Base-by-base conservation (phyloP, 116 monocot genomes). In the Iris pallida region DNA sequence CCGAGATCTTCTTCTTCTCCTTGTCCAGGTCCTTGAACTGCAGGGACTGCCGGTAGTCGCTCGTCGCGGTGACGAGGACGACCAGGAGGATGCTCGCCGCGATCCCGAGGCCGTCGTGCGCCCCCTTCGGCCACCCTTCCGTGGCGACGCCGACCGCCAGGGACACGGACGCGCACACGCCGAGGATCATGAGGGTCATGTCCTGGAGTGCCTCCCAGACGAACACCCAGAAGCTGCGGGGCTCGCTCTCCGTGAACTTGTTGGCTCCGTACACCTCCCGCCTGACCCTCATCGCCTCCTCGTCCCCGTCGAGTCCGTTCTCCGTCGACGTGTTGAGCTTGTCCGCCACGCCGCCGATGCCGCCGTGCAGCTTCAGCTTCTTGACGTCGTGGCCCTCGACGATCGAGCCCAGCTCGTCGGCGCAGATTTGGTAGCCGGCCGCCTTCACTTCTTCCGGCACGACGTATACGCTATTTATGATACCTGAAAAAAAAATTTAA, bases 21-120 rank as follows among this genome's bases (percentile, higher is more conserved):
- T 82, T 77, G 59, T 89, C 85, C 75, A 89, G 68, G 60, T 85
- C 82, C 66, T 80, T 84, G 75, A 89, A 89, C 66, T 89, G 88
- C 47, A 89, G 76, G 9, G 84, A 79, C 51, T 89, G 88, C 7
- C 80, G 69, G 52, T 89, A 89, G 66, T 89, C 75, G 63, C 88
- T 89, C 17, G 82, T 79, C 20, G 82, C 82, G 8, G 88, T 89
- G 48, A 89, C 88, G 61, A 71, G 57, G 7, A 85, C 88, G 52
- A 85, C 85, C 30, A 85, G 42, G 2, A 81, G 58, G 16, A 85
- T 85, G 47, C 85, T 85, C 45, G 78, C 66, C 12, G 66, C 74
- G 65, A 85, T 85, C 15, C 85, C 85, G 64, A 85, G 70, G 49
- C 85, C 85, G 72, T 85, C 81, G 64, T 85, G 80, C 1, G 85